phyloP scores from a whole-genome alignment of 2,329 filamentous ascomycete species.

The Mollisiaceae sp. region DNA sequence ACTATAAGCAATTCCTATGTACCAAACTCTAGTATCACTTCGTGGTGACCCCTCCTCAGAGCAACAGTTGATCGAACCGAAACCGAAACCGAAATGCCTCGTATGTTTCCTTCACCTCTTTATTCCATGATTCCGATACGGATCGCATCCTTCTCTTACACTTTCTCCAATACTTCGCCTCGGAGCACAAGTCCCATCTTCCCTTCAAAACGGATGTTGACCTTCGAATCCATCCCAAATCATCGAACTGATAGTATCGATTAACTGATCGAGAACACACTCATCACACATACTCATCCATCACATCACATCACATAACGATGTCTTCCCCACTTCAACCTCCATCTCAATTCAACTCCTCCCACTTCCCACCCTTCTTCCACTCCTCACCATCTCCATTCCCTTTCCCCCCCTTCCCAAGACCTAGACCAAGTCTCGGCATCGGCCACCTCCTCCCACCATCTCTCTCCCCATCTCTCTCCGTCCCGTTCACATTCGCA shows the following conservation, averaged over 20 bases:
- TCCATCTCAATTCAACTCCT: background rate
- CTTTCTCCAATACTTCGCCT: background rate
- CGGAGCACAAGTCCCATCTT: background rate
- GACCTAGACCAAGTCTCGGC: background rate
- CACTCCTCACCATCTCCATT: conserved; percentile 2
- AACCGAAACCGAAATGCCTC: too few species aligned
- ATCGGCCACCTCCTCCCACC: background rate
- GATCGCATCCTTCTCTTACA: background rate
- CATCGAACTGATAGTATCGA: too few species aligned
- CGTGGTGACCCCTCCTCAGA: background rate
- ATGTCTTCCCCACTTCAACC: too few species aligned
- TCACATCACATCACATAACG: too few species aligned
- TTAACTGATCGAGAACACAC: too few species aligned
- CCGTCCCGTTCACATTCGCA: background rate
- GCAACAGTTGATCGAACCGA: background rate
- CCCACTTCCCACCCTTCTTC: conserved; percentile 7
- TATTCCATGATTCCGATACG: background rate
- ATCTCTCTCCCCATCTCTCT: background rate
- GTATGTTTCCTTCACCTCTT: background rate
- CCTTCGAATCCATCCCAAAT: too few species aligned
- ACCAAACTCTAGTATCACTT: background rate
- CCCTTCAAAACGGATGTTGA: background rate
- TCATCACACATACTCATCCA: too few species aligned
- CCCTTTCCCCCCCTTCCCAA: background rate
- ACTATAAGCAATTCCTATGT: background rate